A percentile compares a stretch with the other conserved stretches of the same genome.
These are phyloP conservation scores for Piromyces sp. DNA, from an alignment of 192 early-diverging fungal genomes.

Conservation along the genomic window DNA sequence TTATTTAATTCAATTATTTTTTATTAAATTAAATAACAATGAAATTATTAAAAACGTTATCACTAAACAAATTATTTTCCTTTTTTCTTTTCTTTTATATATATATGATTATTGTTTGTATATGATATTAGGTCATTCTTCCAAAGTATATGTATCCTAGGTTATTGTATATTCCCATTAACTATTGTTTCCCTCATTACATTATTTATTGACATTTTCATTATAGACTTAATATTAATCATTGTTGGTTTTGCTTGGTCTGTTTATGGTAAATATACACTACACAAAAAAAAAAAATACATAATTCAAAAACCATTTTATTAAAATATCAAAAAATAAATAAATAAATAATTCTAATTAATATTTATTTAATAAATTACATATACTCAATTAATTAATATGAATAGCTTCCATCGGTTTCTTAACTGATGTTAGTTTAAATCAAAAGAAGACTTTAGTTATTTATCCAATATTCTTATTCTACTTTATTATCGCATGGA, in stretches of 20 bases:
- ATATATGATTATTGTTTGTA: too few species aligned
- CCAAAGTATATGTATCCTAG: conserved; percentile 87
- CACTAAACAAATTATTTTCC: too few species aligned
- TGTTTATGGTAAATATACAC: conserved; percentile 43
- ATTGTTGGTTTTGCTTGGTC: conserved; percentile 71
- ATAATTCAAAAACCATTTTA: too few species aligned
- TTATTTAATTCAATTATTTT: too few species aligned
- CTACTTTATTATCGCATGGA: conserved; percentile 88
- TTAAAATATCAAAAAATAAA: too few species aligned
- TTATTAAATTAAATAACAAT: background rate
- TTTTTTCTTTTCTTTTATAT: too few species aligned
- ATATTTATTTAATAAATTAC: too few species aligned
- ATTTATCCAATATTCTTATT: conserved; percentile 91
- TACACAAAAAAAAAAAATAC: too few species aligned
- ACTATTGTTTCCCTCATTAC: conserved; percentile 58
- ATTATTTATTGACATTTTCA: conserved; percentile 42
- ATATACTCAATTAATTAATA: too few species aligned
- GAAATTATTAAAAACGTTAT: conserved; percentile 1
- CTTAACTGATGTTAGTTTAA: conserved; percentile 66
- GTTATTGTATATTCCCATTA: conserved; percentile 92
- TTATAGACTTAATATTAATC: conserved; percentile 56
- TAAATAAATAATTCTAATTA: too few species aligned
- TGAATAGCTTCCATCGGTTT: conserved; percentile 74
- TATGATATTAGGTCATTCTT: conserved; percentile 85
- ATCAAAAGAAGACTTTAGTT: conserved; percentile 66